phyloP scores from a whole-genome alignment of 352 stramenopile genomes.

The Pythium sp. region DNA sequence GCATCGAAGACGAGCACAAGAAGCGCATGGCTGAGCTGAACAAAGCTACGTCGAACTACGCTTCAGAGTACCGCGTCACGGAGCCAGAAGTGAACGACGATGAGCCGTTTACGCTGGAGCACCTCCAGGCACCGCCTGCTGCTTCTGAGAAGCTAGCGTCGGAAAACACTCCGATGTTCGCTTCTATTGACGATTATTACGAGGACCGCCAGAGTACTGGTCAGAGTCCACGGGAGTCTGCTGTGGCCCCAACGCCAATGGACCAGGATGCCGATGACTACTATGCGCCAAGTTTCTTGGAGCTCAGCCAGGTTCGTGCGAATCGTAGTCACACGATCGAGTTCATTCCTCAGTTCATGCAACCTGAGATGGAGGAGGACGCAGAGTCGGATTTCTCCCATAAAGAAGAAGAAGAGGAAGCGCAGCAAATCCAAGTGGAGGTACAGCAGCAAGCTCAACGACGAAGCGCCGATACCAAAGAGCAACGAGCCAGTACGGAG shows the following conservation, averaged over 20 bases:
- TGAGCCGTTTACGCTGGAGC: slow-evolving; percentile 18
- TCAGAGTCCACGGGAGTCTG: slow-evolving; percentile 2
- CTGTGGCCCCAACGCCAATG: background rate
- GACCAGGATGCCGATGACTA: slow-evolving; percentile 11
- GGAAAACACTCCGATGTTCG: background rate
- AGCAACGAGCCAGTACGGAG: background rate
- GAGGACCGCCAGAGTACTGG: slow-evolving; percentile 1
- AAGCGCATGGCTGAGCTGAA: slow-evolving; percentile 37
- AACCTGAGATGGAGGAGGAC: background rate
- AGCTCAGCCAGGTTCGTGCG: slow-evolving; percentile 18
- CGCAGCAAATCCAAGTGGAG: background rate
- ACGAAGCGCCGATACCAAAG: background rate
- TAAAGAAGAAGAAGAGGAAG: slow-evolving; percentile 3
- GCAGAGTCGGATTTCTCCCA: background rate
- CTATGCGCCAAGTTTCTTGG: slow-evolving; percentile 15
- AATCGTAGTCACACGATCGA: slow-evolving; percentile 22
- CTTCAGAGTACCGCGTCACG: slow-evolving; percentile 5
- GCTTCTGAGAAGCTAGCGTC: background rate
- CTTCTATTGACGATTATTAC: background rate
- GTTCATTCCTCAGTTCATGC: slow-evolving; percentile 20
- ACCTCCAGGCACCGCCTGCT: slow-evolving; percentile 9
- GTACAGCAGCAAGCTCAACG: background rate
- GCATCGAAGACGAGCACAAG: slow-evolving; percentile 41
- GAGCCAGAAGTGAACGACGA: slow-evolving; percentile 17
- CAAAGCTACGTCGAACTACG: slow-evolving; percentile 9